These are phyloP conservation scores for Coemansia sp. DNA, from an alignment of 192 early-diverging fungal species.

Conservation along the genomic window DNA sequence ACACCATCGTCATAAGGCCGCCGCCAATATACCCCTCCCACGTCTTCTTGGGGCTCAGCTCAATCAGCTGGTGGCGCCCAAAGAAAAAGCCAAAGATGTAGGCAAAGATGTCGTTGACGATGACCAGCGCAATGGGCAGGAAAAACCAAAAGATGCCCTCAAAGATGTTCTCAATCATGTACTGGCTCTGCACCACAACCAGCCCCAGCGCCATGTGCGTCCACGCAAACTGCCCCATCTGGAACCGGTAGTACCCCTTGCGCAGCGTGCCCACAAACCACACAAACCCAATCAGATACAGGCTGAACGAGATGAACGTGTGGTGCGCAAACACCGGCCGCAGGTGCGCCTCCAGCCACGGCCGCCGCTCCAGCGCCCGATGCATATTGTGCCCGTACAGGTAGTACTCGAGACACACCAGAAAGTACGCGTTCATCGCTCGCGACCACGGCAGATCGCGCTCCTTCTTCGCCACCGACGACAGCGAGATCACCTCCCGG, in stretches of 20 bases:
- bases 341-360: constrained; percentile 82
- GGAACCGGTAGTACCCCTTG: constrained; percentile 92
- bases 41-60: constrained; percentile 97
- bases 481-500: constrained; percentile 90
- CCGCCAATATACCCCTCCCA: constrained; percentile 96
- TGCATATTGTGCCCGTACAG: constrained; percentile 93
- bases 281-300: constrained; percentile 83
- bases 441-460: constrained; percentile 88
- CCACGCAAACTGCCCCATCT: constrained; percentile 95
- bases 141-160: constrained; percentile 98
- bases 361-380: constrained; percentile 79
- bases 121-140: constrained; percentile 82
- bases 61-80: constrained; percentile 86
- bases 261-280: constrained; percentile 91
- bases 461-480: constrained; percentile 76
- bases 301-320: constrained; percentile 86
- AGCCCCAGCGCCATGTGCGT: constrained; percentile 94
- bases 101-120: constrained; percentile 94
- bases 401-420: constrained; percentile 87
- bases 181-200: constrained; percentile 91
- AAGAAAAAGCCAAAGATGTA: constrained; percentile 97
- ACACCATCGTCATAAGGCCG: constrained; percentile 79
- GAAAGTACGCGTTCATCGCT: constrained; percentile 91
- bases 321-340: constrained; percentile 88
- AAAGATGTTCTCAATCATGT: constrained; percentile 97